phyloP scores from a whole-genome alignment of 2,329 filamentous ascomycete species.

The Emergomyces orientalis region DNA sequence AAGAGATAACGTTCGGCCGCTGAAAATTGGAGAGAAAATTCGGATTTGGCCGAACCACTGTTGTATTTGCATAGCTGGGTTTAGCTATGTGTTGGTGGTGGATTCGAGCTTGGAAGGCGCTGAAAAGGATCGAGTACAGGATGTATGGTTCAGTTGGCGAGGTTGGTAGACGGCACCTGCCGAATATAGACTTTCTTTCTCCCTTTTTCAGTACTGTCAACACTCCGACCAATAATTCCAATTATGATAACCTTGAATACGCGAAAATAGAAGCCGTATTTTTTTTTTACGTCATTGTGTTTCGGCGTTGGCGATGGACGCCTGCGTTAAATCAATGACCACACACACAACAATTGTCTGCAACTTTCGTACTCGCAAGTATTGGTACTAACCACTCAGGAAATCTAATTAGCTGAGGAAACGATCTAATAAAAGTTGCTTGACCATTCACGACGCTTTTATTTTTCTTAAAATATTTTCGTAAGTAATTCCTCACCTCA shows the following conservation, averaged over 20 bases:
- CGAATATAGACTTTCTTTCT: background rate
- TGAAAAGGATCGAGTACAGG: slow-evolving; percentile 16
- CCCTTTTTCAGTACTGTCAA: background rate
- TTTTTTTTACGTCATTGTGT: no score
- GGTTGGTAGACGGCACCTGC: slow-evolving; percentile 12
- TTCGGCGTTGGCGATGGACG: no score
- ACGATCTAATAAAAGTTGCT: no score
- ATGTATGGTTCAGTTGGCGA: slow-evolving; percentile 17
- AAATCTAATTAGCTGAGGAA: no score
- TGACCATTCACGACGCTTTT: no score
- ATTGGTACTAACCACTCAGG: no score
- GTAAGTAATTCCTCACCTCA: no score
- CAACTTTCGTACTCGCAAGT: no score
- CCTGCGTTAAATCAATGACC: no score
- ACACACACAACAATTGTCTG: no score
- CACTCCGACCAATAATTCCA: background rate
- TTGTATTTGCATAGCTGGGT: slow-evolving; percentile 63
- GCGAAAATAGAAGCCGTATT: background rate
- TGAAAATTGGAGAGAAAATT: slow-evolving; percentile 57
- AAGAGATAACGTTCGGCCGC: slow-evolving; percentile 37
- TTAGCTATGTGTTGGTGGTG: slow-evolving; percentile 62
- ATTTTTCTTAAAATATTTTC: no score
- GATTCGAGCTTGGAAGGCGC: slow-evolving; percentile 43
- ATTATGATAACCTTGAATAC: background rate
- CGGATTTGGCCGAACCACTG: slow-evolving; percentile 71